Evolutionary conservation across 1,284 basidiomycete species (phyloP).

Genomic region (Cutaneotrichosporon curvatum): DNA sequence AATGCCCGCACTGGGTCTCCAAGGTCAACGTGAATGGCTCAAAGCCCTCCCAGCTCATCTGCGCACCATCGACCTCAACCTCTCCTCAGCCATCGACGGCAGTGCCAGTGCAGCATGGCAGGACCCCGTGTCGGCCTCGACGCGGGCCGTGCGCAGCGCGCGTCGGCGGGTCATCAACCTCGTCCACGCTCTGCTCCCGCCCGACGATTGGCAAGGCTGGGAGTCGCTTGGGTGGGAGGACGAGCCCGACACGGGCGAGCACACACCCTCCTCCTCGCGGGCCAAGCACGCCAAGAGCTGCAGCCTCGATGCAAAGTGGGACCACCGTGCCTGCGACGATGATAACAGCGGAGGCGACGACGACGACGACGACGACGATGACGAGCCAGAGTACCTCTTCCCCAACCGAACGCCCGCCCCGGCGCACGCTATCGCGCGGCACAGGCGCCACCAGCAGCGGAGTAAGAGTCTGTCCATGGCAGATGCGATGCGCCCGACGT

Average conservation of each 20-base stretch:
- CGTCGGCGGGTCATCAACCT: conserved; percentile 35
- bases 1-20: conserved; percentile 7
- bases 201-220: conserved; percentile 47
- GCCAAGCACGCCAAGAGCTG: conserved; percentile 17
- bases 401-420: conserved; percentile 47
- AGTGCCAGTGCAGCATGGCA: no score
- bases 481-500: neutral
- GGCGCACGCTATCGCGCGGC: conserved; percentile 24
- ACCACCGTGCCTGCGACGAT: neutral
- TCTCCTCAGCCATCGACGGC: conserved; percentile 4
- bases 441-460: conserved; percentile 32
- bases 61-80: conserved; percentile 26
- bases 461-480: conserved; percentile 22
- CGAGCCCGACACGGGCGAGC: neutral
- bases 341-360: conserved; percentile 26
- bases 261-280: neutral
- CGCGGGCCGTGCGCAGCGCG: conserved; percentile 25
- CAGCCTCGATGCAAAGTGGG: conserved; percentile 17
- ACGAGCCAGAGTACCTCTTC: conserved; percentile 47
- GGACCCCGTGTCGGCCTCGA: conserved; percentile 9
- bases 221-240: conserved; percentile 44
- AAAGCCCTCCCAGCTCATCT: conserved; percentile 25
- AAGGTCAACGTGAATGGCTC: conserved; percentile 29
- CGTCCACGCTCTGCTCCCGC: conserved; percentile 38
- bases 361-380: conserved; percentile 16